Evolutionary conservation across 495 filamentous ascomycete genomes (phyloP), one percentile per base, ranked within the genome.

Genomic region (Penicillium parvum): DNA sequence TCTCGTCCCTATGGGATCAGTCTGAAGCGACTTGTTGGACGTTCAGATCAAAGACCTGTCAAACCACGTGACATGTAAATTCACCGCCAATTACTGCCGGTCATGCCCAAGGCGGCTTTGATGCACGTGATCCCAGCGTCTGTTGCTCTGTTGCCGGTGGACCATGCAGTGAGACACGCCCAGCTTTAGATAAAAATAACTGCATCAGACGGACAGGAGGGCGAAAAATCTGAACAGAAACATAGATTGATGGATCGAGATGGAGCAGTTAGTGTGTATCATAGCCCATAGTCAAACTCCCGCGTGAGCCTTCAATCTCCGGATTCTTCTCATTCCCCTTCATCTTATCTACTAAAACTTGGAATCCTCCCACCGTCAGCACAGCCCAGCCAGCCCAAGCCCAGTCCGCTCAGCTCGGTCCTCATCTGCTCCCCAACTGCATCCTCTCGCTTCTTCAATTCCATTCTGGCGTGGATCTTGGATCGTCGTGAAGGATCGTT

Each of bases 171-270:
- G 47, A 53, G 53, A 56, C 49, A 56, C 49, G 43, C 17, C 18
- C 36, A 54, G 47, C 51, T 42, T 49, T 55, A 52, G 49, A 42
- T 46, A 56, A 56, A 56, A 56, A 56, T 56, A 56, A 52, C 49
- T 43, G 20, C 30, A 3, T 43, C 30, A 30, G 37, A 36, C 23
- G 7, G 23, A 17, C 21, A 35, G 16, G 16, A 14, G 12, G n/a
- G 7, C 15, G 20, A 33, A 21, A 32, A 25, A 21, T 32, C 27
- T 19, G 12, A 37, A 3, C 25, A 36, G 23, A 18, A 29, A 33
- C 32, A 35, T n/a, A n/a, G 17, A 43, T 34, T 39, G 40, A 28
- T 45, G 14, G 40, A 35, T 39, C 33, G 28, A 45, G 18, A 37
- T 49, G 33, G 44, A 39, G 33, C 9, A 41, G 36, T 29, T 45